Percentiles rank a stretch among this genome's conserved stretches.
phyloP scores from a whole-genome alignment of 73 alveolate genomes.

The Symbiodinium natans region DNA sequence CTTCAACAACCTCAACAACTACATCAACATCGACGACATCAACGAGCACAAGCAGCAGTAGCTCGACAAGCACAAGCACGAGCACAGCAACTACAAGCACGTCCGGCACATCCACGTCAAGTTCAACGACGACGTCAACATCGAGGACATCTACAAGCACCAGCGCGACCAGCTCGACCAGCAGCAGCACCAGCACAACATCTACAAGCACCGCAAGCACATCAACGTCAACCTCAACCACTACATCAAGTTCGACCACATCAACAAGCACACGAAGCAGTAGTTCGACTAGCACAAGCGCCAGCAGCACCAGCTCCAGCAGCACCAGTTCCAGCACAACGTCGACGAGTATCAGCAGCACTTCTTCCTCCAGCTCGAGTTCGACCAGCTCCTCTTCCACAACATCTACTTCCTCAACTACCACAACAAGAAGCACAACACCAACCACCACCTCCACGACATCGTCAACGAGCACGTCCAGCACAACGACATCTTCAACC shows the following conservation, averaged over 20 bases:
- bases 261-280: neutral
- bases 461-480: neutral
- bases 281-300: neutral
- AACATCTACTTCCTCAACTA: neutral
- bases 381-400: neutral
- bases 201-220: neutral
- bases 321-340: no score
- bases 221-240: neutral
- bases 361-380: neutral
- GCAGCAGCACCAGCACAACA: neutral
- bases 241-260: neutral
- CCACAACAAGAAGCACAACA: neutral
- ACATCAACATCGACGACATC: neutral
- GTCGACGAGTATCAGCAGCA: no score
- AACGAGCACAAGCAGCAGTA: neutral
- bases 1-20: neutral
- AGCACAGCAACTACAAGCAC: neutral
- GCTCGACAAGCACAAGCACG: neutral
- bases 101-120: neutral
- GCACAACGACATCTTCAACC: neutral
- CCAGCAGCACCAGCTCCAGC: neutral
- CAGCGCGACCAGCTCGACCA: neutral
- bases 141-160: neutral
- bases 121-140: neutral
- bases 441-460: neutral